These are phyloP conservation scores for Xylaria sp. DNA, from an alignment of 495 filamentous ascomycete species.

Conservation along the genomic window DNA sequence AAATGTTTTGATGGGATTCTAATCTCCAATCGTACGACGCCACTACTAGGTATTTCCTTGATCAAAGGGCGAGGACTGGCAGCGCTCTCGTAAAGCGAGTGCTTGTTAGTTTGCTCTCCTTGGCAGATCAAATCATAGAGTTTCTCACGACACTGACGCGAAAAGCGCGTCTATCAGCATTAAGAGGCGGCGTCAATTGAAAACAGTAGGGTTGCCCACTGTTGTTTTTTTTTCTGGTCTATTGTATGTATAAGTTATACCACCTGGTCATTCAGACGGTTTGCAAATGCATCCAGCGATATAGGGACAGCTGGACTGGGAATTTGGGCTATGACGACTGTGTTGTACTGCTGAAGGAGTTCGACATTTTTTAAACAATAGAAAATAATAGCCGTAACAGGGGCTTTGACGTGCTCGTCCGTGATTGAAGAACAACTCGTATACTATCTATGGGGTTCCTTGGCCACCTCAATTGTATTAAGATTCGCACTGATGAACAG, in stretches of 20 bases:
- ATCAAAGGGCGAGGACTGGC: neutral
- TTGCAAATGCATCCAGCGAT: slow-evolving; percentile 26
- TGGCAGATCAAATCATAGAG: slow-evolving; percentile 23
- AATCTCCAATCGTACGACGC: slow-evolving; percentile 5
- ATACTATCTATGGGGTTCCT: neutral
- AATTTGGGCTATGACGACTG: slow-evolving; percentile 33
- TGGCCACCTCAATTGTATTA: neutral
- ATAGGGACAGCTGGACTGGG: slow-evolving; percentile 41
- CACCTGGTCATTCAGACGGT: slow-evolving; percentile 22
- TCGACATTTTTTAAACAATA: slow-evolving; percentile 6
- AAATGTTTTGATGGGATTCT: slow-evolving; percentile 25
- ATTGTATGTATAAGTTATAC: slow-evolving; percentile 39
- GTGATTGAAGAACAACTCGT: neutral
- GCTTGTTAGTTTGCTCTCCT: neutral
- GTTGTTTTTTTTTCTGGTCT: slow-evolving; percentile 32
- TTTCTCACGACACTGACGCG: slow-evolving; percentile 29
- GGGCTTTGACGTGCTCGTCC: neutral
- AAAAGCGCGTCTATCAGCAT: slow-evolving; percentile 36
- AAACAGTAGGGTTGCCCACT: slow-evolving; percentile 15
- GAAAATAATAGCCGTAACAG: slow-evolving; percentile 16
- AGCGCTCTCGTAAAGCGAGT: neutral
- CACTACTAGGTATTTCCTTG: slow-evolving; percentile 5
- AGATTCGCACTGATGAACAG: neutral
- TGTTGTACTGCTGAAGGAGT: slow-evolving; percentile 19
- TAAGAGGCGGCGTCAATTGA: slow-evolving; percentile 35